These are phyloP conservation scores for Podospora pseudoanserina DNA, from an alignment of 495 filamentous ascomycete species.

Conservation along the genomic window DNA sequence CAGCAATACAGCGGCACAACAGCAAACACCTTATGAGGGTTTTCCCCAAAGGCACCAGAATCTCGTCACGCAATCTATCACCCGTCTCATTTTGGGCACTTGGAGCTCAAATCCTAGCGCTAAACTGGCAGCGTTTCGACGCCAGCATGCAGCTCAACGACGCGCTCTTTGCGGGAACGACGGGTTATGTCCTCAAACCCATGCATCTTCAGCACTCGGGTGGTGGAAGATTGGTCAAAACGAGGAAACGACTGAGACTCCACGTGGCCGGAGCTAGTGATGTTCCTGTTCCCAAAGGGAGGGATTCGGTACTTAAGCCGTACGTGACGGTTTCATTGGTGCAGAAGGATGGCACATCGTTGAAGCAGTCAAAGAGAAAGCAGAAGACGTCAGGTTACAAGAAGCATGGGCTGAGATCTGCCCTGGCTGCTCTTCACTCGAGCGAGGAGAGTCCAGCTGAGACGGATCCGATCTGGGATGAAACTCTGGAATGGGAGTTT, in stretches of 20 bases:
- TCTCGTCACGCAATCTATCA: constrained; percentile 51
- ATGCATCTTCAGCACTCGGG: constrained; percentile 46
- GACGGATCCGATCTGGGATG: constrained; percentile 51
- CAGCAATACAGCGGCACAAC: constrained; percentile 49
- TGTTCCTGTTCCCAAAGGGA: constrained; percentile 39
- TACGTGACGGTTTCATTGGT: constrained; percentile 54
- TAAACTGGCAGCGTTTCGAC: constrained; percentile 58
- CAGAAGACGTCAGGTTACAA: constrained; percentile 49
- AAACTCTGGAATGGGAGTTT: constrained; percentile 52
- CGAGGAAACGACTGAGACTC: constrained; percentile 37
- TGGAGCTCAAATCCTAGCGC: constrained; percentile 53
- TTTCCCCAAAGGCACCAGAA: constrained; percentile 54
- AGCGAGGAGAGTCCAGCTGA: constrained; percentile 30
- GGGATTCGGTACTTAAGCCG: constrained; percentile 40
- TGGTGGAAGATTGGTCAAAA: constrained; percentile 32
- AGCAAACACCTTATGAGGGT: constrained; percentile 52
- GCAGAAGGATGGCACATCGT: constrained; percentile 30
- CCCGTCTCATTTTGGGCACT: constrained; percentile 51
- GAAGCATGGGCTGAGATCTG: constrained; percentile 43
- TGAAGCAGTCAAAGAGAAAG: constrained; percentile 40
- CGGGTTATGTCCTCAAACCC: constrained; percentile 54
- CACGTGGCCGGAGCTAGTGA: constrained; percentile 50
- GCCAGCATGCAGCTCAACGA: constrained; percentile 54
- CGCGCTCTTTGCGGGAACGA: constrained; percentile 51
- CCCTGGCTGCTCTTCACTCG: constrained; percentile 15